These are phyloP conservation scores for Fonsecaea erecta DNA, from an alignment of 2,329 filamentous ascomycete species.

Conservation along the genomic window DNA sequence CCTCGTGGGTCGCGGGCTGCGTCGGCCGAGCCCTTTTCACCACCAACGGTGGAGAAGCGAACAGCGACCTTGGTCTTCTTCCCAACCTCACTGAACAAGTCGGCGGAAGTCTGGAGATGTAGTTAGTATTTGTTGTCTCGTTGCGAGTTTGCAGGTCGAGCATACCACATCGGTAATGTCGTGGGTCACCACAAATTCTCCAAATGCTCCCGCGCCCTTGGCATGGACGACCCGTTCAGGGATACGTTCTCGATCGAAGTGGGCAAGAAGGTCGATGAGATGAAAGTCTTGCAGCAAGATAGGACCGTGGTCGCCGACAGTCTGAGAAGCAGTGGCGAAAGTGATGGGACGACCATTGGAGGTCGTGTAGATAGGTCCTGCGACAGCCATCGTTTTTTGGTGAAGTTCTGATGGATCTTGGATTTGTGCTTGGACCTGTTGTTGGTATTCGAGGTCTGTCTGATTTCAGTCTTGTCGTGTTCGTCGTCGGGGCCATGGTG, in stretches of 20 bases:
- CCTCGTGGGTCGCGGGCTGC: conserved; percentile 56
- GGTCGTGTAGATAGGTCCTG: conserved; percentile 23
- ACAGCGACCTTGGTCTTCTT: conserved; percentile 56
- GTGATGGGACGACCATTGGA: conserved; percentile 21
- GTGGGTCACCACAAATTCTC: conserved; percentile 63
- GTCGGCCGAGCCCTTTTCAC: conserved; percentile 53
- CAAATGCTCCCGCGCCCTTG: conserved; percentile 62
- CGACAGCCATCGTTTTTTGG: not conserved
- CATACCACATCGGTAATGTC: conserved; percentile 58
- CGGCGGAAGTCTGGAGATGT: conserved; percentile 51
- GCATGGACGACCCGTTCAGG: conserved; percentile 66
- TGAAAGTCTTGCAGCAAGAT: conserved; percentile 61
- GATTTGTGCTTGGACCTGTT: not conserved
- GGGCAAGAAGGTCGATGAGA: conserved; percentile 63
- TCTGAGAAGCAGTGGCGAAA: conserved; percentile 29
- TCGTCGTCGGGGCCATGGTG: not conserved
- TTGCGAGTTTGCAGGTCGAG: not conserved
- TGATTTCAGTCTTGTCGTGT: not conserved
- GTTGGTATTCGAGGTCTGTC: not conserved
- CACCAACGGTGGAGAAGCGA: conserved; percentile 53
- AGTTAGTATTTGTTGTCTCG: not conserved
- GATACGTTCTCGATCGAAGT: conserved; percentile 68
- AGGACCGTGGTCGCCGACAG: conserved; percentile 43
- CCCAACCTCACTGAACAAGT: conserved; percentile 58
- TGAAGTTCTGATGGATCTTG: not conserved